Conservation (phyloP, 2,329 filamentous ascomycete species). For the Macrophomina phaseolina region DNA sequence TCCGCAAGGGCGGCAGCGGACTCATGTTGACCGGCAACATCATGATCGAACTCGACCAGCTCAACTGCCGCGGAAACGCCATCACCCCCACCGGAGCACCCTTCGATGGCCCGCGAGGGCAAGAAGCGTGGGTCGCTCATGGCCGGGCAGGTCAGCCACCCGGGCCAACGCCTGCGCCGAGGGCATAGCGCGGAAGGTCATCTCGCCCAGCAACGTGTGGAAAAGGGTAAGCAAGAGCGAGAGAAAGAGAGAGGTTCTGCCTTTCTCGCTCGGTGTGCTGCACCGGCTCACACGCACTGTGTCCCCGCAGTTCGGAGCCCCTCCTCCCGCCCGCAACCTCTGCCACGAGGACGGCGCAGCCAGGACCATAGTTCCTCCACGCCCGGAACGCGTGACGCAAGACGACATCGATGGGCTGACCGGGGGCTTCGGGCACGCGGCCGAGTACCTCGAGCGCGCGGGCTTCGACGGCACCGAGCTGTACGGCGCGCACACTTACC, state of each 20-base stretch:
- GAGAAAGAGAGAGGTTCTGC: too few relatives aligned
- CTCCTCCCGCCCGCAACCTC: too few relatives aligned
- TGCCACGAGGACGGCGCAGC: too few relatives aligned
- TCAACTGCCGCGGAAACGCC: slow-evolving; percentile 62
- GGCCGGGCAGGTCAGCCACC: slow-evolving; percentile 67
- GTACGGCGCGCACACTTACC: slow-evolving; percentile 46
- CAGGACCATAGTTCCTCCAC: too few relatives aligned
- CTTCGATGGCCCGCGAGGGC: slow-evolving; percentile 56
- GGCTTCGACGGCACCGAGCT: slow-evolving; percentile 58
- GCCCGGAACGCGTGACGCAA: slow-evolving; percentile 44
- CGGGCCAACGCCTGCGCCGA: slow-evolving; percentile 42
- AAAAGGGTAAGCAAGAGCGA: slow-evolving; percentile 52
- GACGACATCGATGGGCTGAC: slow-evolving; percentile 60
- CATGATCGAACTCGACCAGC: slow-evolving; percentile 50
- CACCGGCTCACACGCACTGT: too few relatives aligned
- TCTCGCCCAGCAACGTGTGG: slow-evolving; percentile 53
- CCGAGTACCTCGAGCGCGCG: slow-evolving; percentile 63
- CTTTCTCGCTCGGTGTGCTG: too few relatives aligned
- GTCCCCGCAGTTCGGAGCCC: too few relatives aligned
- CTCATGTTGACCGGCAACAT: slow-evolving; percentile 68
- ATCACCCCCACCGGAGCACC: slow-evolving; percentile 62
- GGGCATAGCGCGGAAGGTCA: slow-evolving; percentile 32
- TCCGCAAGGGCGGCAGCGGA: slow-evolving; percentile 41
- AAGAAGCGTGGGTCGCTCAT: slow-evolving; percentile 65
- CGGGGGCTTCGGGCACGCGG: slow-evolving; percentile 65